Conservation (phyloP, 2,329 filamentous ascomycete genomes). For the Trichoderma sp. region DNA sequence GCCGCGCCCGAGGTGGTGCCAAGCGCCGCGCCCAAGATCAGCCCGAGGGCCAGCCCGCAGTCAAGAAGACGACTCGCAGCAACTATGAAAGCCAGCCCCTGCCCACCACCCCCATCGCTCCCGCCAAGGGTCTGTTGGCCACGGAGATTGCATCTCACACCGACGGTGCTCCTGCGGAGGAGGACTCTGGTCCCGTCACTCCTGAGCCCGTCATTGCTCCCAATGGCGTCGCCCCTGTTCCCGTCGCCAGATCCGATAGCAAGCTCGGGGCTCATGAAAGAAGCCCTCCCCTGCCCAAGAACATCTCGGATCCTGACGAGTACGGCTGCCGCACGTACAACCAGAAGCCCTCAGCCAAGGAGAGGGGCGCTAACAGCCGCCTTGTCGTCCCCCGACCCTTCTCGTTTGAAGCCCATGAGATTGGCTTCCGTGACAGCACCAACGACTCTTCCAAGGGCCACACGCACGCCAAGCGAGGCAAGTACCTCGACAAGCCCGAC, state of each 20-base stretch:
- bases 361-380: conserved; percentile 54
- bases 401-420: conserved; percentile 55
- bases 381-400: conserved; percentile 53
- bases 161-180: conserved; percentile 41
- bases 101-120: conserved; percentile 34
- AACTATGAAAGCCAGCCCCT: conserved; percentile 38
- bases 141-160: conserved; percentile 43
- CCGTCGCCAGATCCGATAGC: conserved; percentile 36
- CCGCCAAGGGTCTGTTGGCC: conserved; percentile 45
- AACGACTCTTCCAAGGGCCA: conserved; percentile 59
- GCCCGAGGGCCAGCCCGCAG: conserved; percentile 52
- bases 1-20: conserved; percentile 40
- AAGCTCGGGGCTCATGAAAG: conserved; percentile 42
- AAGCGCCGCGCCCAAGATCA: conserved; percentile 58
- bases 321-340: conserved; percentile 53
- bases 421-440: conserved; percentile 61
- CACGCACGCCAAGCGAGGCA: conserved; percentile 55
- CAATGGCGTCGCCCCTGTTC: conserved; percentile 36
- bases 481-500: conserved; percentile 57
- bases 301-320: conserved; percentile 52
- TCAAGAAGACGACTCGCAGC: conserved; percentile 51
- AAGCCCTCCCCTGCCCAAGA: conserved; percentile 45
- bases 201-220: conserved; percentile 39
- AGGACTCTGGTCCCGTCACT: conserved; percentile 43
- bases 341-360: conserved; percentile 45